Base-by-base conservation (phyloP, 495 filamentous ascomycete species). In the Penicillium cosmopolitanum region DNA sequence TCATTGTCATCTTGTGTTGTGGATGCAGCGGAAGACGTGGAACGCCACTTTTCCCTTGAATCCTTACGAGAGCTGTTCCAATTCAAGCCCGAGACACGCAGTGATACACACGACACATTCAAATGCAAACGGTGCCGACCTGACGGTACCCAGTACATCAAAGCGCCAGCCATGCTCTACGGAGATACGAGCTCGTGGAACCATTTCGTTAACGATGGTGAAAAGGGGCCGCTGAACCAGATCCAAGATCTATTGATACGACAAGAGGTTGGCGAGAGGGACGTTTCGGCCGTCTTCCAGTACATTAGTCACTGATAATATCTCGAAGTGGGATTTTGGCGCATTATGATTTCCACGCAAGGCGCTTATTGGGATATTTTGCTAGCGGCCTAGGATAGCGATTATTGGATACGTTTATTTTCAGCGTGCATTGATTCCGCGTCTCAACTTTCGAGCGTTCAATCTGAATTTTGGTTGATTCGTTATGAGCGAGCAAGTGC, bases 121-220 rank as follows among this genome's bases (percentile, higher is more conserved):
- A 98, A 96, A 78, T 99, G 95, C 73, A 98, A 97, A 79, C 79
- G 95, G 35, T 99, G 95, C 66, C 90, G 87, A 67, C 87, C 90
- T 1, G 91, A 96, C 63, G 92, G 93, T 11, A 85, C 81, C 51
- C 95, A 99, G 72, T 83, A 80, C 58, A 84, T 97, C 59, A 97
- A 96, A 73, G 91, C 93, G 1, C 89, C 87, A 8, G 95, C 95
- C 0, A 92, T 98, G 87, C 73, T 98, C 64, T 99, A 99, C 69
- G 95, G 95, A 43, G 95, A 99, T 68, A 98, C 95, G 10, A 98
- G 93, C 69, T 96, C 92, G 31, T 99, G 95, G 95, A 98, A 99
- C 67, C 95, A 99, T 77, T 93, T 97, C 71, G 84, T 89, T 23
- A 96, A 96, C 72, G 84, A 85, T 53, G 87, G 85, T 6, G 84